A percentile compares a stretch with the other conserved stretches of the same genome.
phyloP scores from a whole-genome alignment of 1,284 basidiomycete species.

The Pseudomicrostroma phylloplanum region DNA sequence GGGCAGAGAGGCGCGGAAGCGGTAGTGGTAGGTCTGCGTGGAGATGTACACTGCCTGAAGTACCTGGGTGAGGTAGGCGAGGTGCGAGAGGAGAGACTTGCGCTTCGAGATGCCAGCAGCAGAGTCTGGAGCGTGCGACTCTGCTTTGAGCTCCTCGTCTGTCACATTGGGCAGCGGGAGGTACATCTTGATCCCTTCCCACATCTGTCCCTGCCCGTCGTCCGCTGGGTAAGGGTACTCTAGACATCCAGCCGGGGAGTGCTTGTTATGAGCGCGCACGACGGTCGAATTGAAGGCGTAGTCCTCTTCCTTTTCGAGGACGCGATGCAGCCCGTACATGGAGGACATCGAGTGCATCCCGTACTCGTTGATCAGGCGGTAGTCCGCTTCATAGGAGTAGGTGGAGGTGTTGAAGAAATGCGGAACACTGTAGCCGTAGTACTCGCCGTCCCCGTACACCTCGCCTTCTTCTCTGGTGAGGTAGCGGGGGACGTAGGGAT shows the following conservation, averaged over 20 bases:
- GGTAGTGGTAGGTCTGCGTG: slow-evolving; percentile 63
- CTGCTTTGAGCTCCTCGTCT: neutral
- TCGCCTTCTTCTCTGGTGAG: slow-evolving; percentile 56
- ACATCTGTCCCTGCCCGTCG: slow-evolving; percentile 60
- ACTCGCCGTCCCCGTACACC: slow-evolving; percentile 56
- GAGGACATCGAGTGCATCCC: slow-evolving; percentile 65
- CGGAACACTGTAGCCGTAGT: slow-evolving; percentile 58
- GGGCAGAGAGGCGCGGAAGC: slow-evolving; percentile 60
- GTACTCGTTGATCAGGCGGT: slow-evolving; percentile 62
- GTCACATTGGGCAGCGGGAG: slow-evolving; percentile 31
- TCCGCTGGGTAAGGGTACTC: slow-evolving; percentile 59
- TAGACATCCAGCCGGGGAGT: slow-evolving; percentile 58
- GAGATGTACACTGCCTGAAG: slow-evolving; percentile 32
- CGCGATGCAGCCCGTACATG: slow-evolving; percentile 62
- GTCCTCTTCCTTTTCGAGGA: slow-evolving; percentile 52
- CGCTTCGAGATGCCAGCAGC: neutral
- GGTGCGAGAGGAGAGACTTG: slow-evolving; percentile 13
- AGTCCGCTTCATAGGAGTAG: slow-evolving; percentile 55
- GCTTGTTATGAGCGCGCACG: slow-evolving; percentile 60
- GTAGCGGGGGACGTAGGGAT: slow-evolving; percentile 60
- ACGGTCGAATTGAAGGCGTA: slow-evolving; percentile 62
- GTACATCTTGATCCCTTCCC: slow-evolving; percentile 54
- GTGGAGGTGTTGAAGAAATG: slow-evolving; percentile 60
- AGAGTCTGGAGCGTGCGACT: too few species aligned
- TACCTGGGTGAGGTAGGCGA: slow-evolving; percentile 26